Base-by-base conservation (phyloP, 805 yeast species). In the Candida dajiaensis region DNA sequence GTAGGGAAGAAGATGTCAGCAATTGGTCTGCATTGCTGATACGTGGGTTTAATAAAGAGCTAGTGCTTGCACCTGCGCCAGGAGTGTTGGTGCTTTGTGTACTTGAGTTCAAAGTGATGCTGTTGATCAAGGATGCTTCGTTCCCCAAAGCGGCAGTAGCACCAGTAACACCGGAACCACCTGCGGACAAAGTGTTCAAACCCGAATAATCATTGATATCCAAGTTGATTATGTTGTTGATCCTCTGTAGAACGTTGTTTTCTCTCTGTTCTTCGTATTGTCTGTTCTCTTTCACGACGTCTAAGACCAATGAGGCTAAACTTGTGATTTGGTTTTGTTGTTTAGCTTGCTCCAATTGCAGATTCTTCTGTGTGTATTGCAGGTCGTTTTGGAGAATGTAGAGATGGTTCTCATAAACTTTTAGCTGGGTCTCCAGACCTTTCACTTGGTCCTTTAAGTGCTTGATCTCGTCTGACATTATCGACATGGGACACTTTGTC, bases 401-500 rank as follows among this genome's bases (percentile, higher is more conserved):
- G 21, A 57, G 12, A 40, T 60, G 61, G 41, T 49, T 53, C 41
- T 58, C 62, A 18, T 50, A 50, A 36, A 47, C 46, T 45, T 59
- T 59, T 9, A 58, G 9, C 22, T 59, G 56, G 22, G 49, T 43
- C 42, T 60, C 63, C 6, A 58, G 45, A 42, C 23, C 46, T 43
- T 57, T 60, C 10, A 58, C 41, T 45, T 56, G 61, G 23, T 58
- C 63, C 22, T 54, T 54, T 18, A 60, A 20, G n/a, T 41, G 53
- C 38, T 50, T 51, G 16, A 57, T 8, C 42, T 59, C 64, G 15
- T 59, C 63, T 40, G 36, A 13, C 25, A 33, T 19, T 40, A 33
- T 40, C 19, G 37, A 20, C 26, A 21, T 41, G 37, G 38, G 36
- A 33, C 36, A 33, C 10, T 28, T 28, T 28, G 31, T 28, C 31